phyloP scores from a whole-genome alignment of 106 monocot genomes.

The Alisma plantagoaquatica region DNA sequence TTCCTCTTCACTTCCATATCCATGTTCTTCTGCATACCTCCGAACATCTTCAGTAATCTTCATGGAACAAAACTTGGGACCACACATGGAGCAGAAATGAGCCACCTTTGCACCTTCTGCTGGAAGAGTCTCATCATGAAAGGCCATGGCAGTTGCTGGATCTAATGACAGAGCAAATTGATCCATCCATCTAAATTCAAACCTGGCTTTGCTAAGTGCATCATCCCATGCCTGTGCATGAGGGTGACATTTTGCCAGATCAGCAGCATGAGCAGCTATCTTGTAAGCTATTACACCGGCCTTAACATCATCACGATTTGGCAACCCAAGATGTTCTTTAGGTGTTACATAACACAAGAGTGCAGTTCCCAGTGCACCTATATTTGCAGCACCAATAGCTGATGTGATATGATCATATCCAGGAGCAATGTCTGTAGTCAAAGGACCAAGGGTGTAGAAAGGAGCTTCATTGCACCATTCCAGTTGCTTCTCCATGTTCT shows the following conservation, averaged over 20 bases:
- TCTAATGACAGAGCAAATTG: constrained; percentile 93
- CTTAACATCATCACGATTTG: constrained; percentile 96
- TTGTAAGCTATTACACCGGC: constrained; percentile 90
- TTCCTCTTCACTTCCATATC: constrained; percentile 87
- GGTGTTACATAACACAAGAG: constrained; percentile 98
- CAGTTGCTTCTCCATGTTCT: constrained; percentile 93
- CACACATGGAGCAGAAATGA: constrained; percentile 99
- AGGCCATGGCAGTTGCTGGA: constrained; percentile 93
- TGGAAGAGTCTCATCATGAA: constrained; percentile 95
- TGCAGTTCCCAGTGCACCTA: constrained; percentile 93
- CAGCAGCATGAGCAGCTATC: constrained; percentile 95
- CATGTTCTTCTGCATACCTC: constrained; percentile 92
- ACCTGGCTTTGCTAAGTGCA: constrained; percentile 91
- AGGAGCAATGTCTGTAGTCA: constrained; percentile 98
- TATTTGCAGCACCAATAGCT: constrained; percentile 96
- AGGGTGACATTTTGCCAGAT: constrained; percentile 85
- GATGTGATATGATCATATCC: constrained; percentile 99
- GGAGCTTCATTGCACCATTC: constrained; percentile 98
- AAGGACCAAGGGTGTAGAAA: constrained; percentile 91
- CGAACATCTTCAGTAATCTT: constrained; percentile 97
- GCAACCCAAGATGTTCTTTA: constrained; percentile 94
- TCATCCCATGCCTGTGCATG: constrained; percentile 95
- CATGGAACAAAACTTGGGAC: constrained; percentile 98
- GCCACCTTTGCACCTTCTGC: constrained; percentile 97
- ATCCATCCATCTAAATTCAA: constrained; percentile 99